These are phyloP conservation scores for Chaetomidium leptoderma DNA, from an alignment of 495 filamentous ascomycete genomes.

Conservation along the genomic window DNA sequence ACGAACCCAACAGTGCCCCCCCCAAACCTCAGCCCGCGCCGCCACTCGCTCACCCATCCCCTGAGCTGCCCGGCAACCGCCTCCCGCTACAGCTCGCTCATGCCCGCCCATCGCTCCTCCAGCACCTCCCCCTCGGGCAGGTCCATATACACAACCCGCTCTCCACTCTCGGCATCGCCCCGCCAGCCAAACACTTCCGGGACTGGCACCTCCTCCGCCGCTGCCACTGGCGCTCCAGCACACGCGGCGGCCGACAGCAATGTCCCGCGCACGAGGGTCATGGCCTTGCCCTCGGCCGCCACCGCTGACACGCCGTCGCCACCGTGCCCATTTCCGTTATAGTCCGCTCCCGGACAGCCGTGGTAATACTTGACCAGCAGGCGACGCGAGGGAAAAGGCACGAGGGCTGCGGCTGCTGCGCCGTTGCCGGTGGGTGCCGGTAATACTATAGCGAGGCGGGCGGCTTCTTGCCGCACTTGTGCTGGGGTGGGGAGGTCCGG, in stretches of 20 bases:
- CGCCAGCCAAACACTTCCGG: constrained; percentile 28
- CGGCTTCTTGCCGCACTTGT: constrained; percentile 12
- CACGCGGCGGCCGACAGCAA: neutral
- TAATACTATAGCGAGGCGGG: neutral
- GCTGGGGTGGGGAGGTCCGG: constrained; percentile 17
- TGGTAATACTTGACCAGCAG: constrained; percentile 21
- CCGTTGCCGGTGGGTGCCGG: neutral
- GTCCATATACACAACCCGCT: constrained; percentile 18
- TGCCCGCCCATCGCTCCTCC: constrained; percentile 7
- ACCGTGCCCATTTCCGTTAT: too few species aligned
- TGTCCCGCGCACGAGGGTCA: constrained; percentile 1
- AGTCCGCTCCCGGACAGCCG: too few species aligned
- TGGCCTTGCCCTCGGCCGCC: constrained; percentile 17
- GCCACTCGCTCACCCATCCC: constrained; percentile 13
- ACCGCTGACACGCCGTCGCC: neutral
- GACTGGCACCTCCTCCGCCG: constrained; percentile 12
- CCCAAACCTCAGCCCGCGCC: constrained; percentile 16
- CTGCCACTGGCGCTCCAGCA: too few species aligned
- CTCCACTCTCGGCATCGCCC: constrained; percentile 12
- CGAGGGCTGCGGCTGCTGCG: neutral
- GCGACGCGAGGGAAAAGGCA: constrained; percentile 7
- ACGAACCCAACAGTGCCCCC: constrained; percentile 10
- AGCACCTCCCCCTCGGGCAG: constrained; percentile 11
- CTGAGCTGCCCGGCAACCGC: constrained; percentile 8
- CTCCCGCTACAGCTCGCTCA: constrained; percentile 10